Conservation (phyloP, 768 basidiomycete species). For the Coprinellus micaceus region DNA sequence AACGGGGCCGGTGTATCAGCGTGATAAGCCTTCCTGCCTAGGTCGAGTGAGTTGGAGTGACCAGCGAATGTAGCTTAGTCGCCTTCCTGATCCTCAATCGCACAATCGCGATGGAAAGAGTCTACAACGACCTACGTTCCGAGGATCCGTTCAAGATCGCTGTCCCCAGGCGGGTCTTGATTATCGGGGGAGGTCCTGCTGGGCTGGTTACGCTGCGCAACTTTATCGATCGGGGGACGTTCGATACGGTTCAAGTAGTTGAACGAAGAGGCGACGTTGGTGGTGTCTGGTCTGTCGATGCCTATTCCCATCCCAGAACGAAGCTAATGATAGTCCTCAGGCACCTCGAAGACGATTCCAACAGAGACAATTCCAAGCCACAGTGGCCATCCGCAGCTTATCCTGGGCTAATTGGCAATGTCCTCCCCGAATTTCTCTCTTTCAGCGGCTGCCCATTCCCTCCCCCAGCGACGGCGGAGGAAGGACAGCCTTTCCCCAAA, state of each 20-base stretch:
- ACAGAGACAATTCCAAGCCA: constrained; percentile 13
- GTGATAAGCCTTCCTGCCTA: too few relatives aligned
- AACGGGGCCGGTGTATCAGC: too few relatives aligned
- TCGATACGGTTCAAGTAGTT: constrained; percentile 41
- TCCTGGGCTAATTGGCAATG: constrained; percentile 45
- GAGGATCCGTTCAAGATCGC: neutral
- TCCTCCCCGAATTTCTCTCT: constrained; percentile 42
- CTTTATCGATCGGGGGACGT: constrained; percentile 35
- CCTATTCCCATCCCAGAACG: too few relatives aligned
- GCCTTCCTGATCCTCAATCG: too few relatives aligned
- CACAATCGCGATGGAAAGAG: neutral
- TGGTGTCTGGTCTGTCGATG: constrained; percentile 41
- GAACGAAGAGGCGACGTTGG: constrained; percentile 49
- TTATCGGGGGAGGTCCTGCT: constrained; percentile 46
- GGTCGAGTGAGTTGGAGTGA: too few relatives aligned
- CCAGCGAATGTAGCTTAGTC: too few relatives aligned
- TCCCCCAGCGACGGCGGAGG: constrained; percentile 14
- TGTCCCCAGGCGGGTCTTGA: constrained; percentile 31
- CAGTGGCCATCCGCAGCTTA: constrained; percentile 49
- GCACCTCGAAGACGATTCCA: constrained; percentile 27
- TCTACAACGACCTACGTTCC: neutral
- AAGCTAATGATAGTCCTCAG: constrained; percentile 15
- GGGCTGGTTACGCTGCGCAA: constrained; percentile 51
- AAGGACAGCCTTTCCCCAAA: constrained; percentile 39
- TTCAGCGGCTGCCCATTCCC: constrained; percentile 37